A percentile compares a stretch with the other conserved stretches of the same genome.
Conservation (phyloP, 371 early-diverging fungal species). For the Mucor piriformis region DNA sequence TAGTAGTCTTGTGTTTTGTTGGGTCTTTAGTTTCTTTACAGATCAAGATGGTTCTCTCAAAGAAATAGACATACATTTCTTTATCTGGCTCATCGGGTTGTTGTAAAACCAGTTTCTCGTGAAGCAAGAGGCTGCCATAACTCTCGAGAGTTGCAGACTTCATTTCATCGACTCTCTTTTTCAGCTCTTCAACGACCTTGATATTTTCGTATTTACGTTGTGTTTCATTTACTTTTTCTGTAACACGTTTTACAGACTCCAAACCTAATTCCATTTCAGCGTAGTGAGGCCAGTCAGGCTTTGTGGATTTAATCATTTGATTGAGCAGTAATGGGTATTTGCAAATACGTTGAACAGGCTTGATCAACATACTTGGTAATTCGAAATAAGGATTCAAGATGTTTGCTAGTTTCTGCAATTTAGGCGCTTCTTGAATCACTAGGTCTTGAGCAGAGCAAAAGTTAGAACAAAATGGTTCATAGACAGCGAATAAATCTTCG, state of each 20-base stretch:
- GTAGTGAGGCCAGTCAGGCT: constrained; percentile 68
- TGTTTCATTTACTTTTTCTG: constrained; percentile 90
- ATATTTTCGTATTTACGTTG: constrained; percentile 88
- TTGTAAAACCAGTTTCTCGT: constrained; percentile 80
- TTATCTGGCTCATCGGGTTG: constrained; percentile 67
- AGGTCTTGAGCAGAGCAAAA: constrained; percentile 75
- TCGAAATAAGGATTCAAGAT: constrained; percentile 84
- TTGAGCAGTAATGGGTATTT: constrained; percentile 92
- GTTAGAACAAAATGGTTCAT: constrained; percentile 94
- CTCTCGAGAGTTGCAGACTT: constrained; percentile 43
- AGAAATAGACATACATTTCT: constrained; percentile 82
- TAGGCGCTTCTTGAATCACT: constrained; percentile 49
- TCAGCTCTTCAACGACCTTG: constrained; percentile 72
- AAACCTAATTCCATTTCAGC: constrained; percentile 81
- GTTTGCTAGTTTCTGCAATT: constrained; percentile 59
- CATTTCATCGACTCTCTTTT: constrained; percentile 65
- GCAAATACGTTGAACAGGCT: constrained; percentile 97
- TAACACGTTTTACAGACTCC: constrained; percentile 81
- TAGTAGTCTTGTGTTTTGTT: constrained; percentile 44
- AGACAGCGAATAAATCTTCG: constrained; percentile 88
- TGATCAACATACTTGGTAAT: constrained; percentile 91
- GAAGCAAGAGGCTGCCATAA: constrained; percentile 82
- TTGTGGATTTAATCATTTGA: constrained; percentile 81
- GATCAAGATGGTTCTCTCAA: constrained; percentile 86
- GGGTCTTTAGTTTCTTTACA: constrained; percentile 56